Percentiles rank a stretch among this genome's conserved stretches.
Evolutionary conservation across 176 grass and related monocot genomes (phyloP).

Genomic region (Raddia guianensis): DNA sequence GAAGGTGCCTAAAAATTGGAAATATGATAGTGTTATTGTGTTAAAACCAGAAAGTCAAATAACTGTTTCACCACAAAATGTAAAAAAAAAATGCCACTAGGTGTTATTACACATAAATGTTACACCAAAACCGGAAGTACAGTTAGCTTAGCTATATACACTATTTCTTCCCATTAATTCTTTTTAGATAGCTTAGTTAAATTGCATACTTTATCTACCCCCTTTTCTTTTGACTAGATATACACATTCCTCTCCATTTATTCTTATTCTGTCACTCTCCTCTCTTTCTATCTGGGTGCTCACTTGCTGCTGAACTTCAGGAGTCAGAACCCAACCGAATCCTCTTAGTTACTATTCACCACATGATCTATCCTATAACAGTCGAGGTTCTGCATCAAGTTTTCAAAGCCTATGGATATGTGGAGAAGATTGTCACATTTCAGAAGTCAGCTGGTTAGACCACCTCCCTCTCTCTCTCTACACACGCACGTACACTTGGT

Average conservation of each 20-base stretch:
- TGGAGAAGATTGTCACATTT: slow-evolving; percentile 99
- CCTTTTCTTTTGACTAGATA: slow-evolving; percentile 52
- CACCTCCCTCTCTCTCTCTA: slow-evolving; percentile 43
- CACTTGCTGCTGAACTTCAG: slow-evolving; percentile 61
- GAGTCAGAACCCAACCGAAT: slow-evolving; percentile 98
- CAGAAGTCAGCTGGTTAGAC: slow-evolving; percentile 96
- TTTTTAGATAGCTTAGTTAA: slow-evolving; percentile 45
- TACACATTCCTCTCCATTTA: slow-evolving; percentile 62
- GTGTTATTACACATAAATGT: neutral
- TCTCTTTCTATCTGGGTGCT: slow-evolving; percentile 51
- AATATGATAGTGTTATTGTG: neutral
- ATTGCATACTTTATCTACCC: slow-evolving; percentile 50
- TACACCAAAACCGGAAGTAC: slow-evolving; percentile 20
- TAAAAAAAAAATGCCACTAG: slow-evolving; percentile 16
- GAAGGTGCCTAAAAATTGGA: slow-evolving; percentile 15
- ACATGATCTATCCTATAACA: slow-evolving; percentile 99
- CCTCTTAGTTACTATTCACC: slow-evolving; percentile 99
- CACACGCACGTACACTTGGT: slow-evolving; percentile 29
- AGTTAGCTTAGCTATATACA: slow-evolving; percentile 30
- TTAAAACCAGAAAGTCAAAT: slow-evolving; percentile 7
- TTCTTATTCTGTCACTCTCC: slow-evolving; percentile 61
- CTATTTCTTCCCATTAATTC: slow-evolving; percentile 31
- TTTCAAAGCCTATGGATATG: slow-evolving; percentile 96
- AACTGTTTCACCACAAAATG: neutral
- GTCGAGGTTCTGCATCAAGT: slow-evolving; percentile 99